Conservation (phyloP, 2,329 filamentous ascomycete species). For the Xylariaceae sp. region DNA sequence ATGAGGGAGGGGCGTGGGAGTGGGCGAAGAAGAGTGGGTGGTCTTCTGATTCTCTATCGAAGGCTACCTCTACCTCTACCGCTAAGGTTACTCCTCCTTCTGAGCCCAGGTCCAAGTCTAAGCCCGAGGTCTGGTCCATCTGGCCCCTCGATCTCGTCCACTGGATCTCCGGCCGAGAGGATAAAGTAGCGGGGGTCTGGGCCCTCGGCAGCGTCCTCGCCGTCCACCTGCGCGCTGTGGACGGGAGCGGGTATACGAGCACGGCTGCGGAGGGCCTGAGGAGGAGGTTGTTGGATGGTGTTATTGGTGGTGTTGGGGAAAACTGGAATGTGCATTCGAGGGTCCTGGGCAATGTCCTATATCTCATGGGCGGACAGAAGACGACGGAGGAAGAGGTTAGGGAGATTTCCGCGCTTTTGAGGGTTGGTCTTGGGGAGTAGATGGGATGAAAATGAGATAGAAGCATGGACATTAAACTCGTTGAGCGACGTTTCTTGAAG, state of each 20-base stretch:
- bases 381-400: constrained; percentile 25
- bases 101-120: constrained; percentile 11
- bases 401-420: constrained; percentile 21
- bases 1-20: constrained; percentile 51
- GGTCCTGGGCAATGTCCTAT: constrained; percentile 53
- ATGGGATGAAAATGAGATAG: too few relatives aligned
- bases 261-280: constrained; percentile 12
- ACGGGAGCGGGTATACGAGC: constrained; percentile 43
- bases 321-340: constrained; percentile 48
- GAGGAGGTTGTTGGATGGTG: constrained; percentile 17
- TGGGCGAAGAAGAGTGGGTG: constrained; percentile 45
- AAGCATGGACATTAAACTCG: too few relatives aligned
- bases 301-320: constrained; percentile 1
- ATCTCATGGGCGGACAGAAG: constrained; percentile 51
- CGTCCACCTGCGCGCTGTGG: constrained; percentile 46
- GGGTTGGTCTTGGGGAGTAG: constrained; percentile 8
- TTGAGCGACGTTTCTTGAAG: too few relatives aligned
- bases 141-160: constrained; percentile 61
- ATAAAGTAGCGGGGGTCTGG: constrained; percentile 59
- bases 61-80: too few relatives aligned
- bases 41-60: too few relatives aligned
- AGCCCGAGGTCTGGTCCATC: constrained; percentile 53
- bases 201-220: constrained; percentile 71
- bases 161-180: constrained; percentile 48
- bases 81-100: too few relatives aligned